Base-by-base conservation (phyloP, 768 basidiomycete species). In the Russula emetica region DNA sequence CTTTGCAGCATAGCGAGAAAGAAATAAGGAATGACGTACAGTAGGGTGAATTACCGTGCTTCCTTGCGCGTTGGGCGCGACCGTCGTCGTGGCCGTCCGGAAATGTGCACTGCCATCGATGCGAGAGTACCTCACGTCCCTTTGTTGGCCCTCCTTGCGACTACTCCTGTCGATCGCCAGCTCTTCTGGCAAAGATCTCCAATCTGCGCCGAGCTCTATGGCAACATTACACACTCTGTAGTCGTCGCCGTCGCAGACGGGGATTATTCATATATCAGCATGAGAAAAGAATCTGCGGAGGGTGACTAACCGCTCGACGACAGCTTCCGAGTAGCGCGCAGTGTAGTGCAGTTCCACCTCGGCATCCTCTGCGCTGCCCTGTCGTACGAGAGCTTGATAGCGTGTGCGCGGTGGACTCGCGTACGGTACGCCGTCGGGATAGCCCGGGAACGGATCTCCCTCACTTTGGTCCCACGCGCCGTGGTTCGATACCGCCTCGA, bases 81-180 rank as follows among this genome's bases (percentile, higher is more conserved):
- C 75, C 1, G 69, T 75, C 9, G 90, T 90, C 76, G 87, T 73
- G 0, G 85, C 84, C 38, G 88, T 90, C 40, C 78, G 79, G 71
- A 91, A 91, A 30, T 80, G 75, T 0, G 75, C 76, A 16, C 81
- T 62, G 0, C 73, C 78, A 66, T 83, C 80, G 45, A 90, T 71
- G 45, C 89, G 79, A 13, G 82, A 84, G 70, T 80, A 89, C 28
- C 80, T 76, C 3, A 54, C 52, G 38, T 64, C 63, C 30, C 28
- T 54, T 22, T 11, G 28, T 1, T 16, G 28, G 2, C n/a, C 16
- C 18, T 11, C 34, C 36, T 40, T 40, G 38, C 36, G 36, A 5
- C 36, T 9, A 14, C 34, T 55, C 11, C 11, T 13, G 2, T 8
- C 22, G 36, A 60, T 9, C 38, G 28, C 8, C 4, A 64, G 54